Base-by-base conservation (phyloP, 2,329 filamentous ascomycete genomes). In the Cephalotrichum gorgonifer region DNA sequence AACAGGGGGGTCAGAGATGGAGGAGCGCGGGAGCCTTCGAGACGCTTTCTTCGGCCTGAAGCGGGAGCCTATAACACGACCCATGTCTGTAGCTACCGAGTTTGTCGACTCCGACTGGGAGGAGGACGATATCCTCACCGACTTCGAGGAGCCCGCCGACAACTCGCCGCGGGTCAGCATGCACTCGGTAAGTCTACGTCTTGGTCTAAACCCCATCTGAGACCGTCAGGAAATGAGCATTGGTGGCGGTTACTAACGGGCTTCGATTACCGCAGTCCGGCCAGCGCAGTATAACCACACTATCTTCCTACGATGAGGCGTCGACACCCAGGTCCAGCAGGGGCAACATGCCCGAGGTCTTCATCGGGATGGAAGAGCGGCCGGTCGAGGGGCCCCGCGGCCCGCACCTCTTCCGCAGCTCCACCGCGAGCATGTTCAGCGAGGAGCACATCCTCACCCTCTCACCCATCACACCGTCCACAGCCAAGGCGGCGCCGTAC, bases 221-320 rank as follows among this genome's bases (percentile, higher is more conserved):
- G 30, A 12, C 30, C 30, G 8, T 4, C 11, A 15, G 15, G 30
- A 31, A 15, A 15, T 15, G 17, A 38, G 33, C 8, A 3, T 30
- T 15, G 4, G n/a, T 17, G 33, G 33, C 8, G 14, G 14, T 7
- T 17, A 43, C 46, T 25, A 17, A 12, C 31, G n/a, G n/a, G n/a
- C 31, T 38, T 23, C n/a, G 39, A 4, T 14, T 7, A 62, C 53
- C 57, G 57, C 60, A 89, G 85, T 75, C 78, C 53, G 77, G 75
- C 57, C 78, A 86, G 58, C 80, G 79, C 52, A 94, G 88, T 70
- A 81, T 90, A 61, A 91, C 88, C 3, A 95, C 90, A 2, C 73
- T 93, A 33, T 95, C 89, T 6, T 91, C 88, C 1, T 89, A 86
- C 58, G 88, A 94, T 59, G 89, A 95, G 62, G 76, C 83, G 3